Percentiles rank a stretch among this genome's conserved stretches.
Evolutionary conservation across 108 stramenopile genomes (phyloP).

Genomic region (Hondaea fermentalgiana): DNA sequence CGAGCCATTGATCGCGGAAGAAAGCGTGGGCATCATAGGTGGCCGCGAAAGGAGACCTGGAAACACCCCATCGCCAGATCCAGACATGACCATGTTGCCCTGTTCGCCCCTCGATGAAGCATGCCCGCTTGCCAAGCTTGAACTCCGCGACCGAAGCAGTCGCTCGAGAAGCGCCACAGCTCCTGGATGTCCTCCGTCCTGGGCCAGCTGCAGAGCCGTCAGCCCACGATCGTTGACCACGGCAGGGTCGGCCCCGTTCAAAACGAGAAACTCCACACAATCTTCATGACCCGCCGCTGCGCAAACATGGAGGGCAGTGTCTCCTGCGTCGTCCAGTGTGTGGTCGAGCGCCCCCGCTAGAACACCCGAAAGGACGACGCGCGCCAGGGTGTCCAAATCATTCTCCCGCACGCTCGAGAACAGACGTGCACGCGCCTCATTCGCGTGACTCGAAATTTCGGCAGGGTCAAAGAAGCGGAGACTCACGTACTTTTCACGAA

Average conservation of each 20-base stretch:
- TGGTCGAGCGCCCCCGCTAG: not conserved
- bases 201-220: not conserved
- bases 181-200: not conserved
- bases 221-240: not conserved
- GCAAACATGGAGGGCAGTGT: not conserved
- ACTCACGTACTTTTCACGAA: slow-evolving; percentile 36
- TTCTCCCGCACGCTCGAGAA: not conserved
- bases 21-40: no score
- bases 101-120: not conserved
- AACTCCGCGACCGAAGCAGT: not conserved
- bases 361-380: not conserved
- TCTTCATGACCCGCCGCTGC: not conserved
- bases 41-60: not conserved
- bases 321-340: not conserved
- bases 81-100: not conserved
- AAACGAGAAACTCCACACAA: not conserved
- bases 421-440: not conserved
- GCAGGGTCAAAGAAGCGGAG: not conserved
- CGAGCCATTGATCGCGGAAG: no score
- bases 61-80: not conserved
- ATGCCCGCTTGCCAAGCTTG: not conserved
- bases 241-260: not conserved
- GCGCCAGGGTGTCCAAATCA: not conserved
- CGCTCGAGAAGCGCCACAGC: not conserved
- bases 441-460: not conserved